Evolutionary conservation across 1,139 yeast species (phyloP).

Genomic region (Suhomyces wounanorum): DNA sequence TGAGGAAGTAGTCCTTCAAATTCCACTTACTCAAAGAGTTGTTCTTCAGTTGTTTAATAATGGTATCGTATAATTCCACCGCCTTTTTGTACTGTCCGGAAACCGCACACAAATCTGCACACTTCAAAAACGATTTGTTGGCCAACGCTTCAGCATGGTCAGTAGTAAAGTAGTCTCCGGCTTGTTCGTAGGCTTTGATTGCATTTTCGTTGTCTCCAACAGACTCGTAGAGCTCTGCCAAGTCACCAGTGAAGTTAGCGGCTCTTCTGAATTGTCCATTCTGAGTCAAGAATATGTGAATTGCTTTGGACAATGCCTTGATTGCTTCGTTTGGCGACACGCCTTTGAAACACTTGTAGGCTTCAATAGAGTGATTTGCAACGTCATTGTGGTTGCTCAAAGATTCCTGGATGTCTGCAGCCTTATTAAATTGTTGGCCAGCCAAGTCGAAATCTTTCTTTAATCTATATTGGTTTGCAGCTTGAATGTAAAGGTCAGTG

Average conservation of each 20-base stretch:
- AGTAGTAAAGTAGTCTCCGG: conserved; percentile 94
- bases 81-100: conserved; percentile 74
- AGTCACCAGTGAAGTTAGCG: conserved; percentile 89
- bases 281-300: conserved; percentile 73
- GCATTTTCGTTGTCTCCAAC: conserved; percentile 70
- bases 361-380: conserved; percentile 87
- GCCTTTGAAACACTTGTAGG: conserved; percentile 80
- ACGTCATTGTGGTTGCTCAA: conserved; percentile 88
- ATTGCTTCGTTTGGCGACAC: conserved; percentile 80
- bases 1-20: conserved; percentile 86
- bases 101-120: conserved; percentile 87
- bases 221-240: conserved; percentile 82
- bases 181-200: conserved; percentile 78
- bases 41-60: conserved; percentile 74
- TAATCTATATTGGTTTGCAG: conserved; percentile 83
- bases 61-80: conserved; percentile 69
- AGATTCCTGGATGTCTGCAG: conserved; percentile 76
- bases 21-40: conserved; percentile 86
- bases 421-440: conserved; percentile 81
- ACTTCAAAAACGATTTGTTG: conserved; percentile 82
- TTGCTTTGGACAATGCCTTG: conserved; percentile 71
- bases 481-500: conserved; percentile 83
- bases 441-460: conserved; percentile 72
- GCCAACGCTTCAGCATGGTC: conserved; percentile 94
- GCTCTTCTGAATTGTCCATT: conserved; percentile 96